Evolutionary conservation across 371 early-diverging fungal species (phyloP).

Genomic region (Apophysomyces elegans): DNA sequence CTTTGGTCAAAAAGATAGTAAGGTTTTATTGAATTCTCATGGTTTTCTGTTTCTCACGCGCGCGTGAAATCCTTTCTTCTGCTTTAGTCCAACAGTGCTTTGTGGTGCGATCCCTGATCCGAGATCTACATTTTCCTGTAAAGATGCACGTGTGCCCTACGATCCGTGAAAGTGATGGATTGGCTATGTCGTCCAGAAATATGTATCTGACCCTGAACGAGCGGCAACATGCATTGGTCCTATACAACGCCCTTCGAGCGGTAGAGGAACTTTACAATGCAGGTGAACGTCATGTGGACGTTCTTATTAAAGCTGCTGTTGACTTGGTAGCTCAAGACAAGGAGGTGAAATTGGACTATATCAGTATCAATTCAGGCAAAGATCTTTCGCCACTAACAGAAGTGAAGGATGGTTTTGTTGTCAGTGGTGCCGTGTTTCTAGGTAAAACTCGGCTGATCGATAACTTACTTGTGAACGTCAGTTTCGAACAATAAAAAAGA

Average conservation of each 20-base stretch:
- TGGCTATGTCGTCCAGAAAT: constrained; percentile 93
- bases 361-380: constrained; percentile 78
- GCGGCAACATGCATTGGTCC: constrained; percentile 73
- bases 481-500: constrained; percentile 12
- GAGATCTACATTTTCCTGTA: constrained; percentile 83
- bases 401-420: constrained; percentile 72
- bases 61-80: background rate
- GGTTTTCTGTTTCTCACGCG: background rate
- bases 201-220: constrained; percentile 79
- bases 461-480: constrained; percentile 74
- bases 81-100: constrained; percentile 85
- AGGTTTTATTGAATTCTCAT: constrained; percentile 16
- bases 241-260: constrained; percentile 73
- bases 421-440: constrained; percentile 88
- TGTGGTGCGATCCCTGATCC: constrained; percentile 80
- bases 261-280: constrained; percentile 56
- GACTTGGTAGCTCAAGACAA: constrained; percentile 41
- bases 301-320: constrained; percentile 52
- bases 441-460: constrained; percentile 95
- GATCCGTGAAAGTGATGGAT: constrained; percentile 80
- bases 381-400: constrained; percentile 48
- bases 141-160: constrained; percentile 81
- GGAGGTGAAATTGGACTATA: constrained; percentile 79
- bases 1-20: constrained; percentile 97
- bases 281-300: constrained; percentile 53